phyloP scores from a whole-genome alignment of 2,329 filamentous ascomycete genomes.

The Calonectria leucothoes region DNA sequence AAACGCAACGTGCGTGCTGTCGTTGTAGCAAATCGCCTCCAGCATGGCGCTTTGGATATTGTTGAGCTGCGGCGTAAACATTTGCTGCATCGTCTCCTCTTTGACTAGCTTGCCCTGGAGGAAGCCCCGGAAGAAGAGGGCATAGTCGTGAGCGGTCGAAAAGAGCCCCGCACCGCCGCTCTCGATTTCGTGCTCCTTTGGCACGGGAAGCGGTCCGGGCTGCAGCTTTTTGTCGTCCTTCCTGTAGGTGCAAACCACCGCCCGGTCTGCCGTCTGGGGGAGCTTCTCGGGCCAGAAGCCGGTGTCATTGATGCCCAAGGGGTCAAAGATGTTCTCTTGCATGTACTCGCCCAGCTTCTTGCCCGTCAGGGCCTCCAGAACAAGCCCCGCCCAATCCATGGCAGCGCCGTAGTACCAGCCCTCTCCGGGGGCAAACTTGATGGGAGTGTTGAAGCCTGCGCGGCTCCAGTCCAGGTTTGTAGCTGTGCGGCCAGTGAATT shows the following conservation, averaged over 20 bases:
- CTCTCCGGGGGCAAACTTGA: conserved; percentile 58
- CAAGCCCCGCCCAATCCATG: conserved; percentile 60
- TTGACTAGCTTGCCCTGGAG: conserved; percentile 47
- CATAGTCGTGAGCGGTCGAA: conserved; percentile 55
- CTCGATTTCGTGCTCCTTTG: conserved; percentile 49
- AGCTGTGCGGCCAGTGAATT: conserved; percentile 46
- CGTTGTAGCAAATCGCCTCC: conserved; percentile 32
- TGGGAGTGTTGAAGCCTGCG: conserved; percentile 54
- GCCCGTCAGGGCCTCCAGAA: conserved; percentile 55
- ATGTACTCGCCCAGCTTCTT: conserved; percentile 52
- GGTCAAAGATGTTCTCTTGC: conserved; percentile 49
- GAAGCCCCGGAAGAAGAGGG: conserved; percentile 47
- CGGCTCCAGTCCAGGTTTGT: conserved; percentile 47
- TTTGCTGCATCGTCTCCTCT: conserved; percentile 44
- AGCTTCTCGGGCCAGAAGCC: conserved; percentile 49
- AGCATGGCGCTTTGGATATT: conserved; percentile 39
- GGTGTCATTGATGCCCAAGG: conserved; percentile 50
- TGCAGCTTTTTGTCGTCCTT: conserved; percentile 36
- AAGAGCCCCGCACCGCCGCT: conserved; percentile 58
- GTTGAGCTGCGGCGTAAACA: conserved; percentile 56
- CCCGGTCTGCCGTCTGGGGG: conserved; percentile 38
- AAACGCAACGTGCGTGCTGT: conserved; percentile 39
- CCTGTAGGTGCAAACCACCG: conserved; percentile 34
- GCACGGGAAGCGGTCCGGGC: conserved; percentile 30
- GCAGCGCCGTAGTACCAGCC: conserved; percentile 62